Evolutionary conservation across 352 stramenopile species (phyloP).

Genomic region (Chrysophaeum taylorii): DNA sequence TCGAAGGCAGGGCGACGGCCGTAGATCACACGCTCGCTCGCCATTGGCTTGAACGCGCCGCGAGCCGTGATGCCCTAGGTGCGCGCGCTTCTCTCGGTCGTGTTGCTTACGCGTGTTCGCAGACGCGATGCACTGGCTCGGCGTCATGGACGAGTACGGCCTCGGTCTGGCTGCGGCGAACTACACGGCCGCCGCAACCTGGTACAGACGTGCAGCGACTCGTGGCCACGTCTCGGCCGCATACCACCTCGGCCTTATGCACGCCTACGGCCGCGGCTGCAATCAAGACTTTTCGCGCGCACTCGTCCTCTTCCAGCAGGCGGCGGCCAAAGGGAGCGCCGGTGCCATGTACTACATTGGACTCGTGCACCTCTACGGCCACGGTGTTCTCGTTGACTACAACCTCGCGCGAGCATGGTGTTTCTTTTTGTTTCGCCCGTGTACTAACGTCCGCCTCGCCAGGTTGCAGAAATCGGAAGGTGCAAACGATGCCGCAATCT

Average conservation of each 20-base stretch:
- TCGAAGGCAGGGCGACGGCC: background rate
- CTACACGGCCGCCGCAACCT: background rate
- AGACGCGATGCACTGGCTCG: background rate
- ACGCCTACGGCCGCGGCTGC: background rate
- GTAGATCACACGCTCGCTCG: background rate
- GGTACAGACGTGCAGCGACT: background rate
- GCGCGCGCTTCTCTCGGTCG: too few species aligned
- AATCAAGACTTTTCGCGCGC: background rate
- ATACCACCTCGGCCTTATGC: background rate
- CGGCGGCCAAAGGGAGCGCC: background rate
- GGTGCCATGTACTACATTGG: background rate
- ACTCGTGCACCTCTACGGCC: background rate
- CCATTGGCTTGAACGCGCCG: background rate
- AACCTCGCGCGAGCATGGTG: background rate
- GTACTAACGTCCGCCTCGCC: too few species aligned
- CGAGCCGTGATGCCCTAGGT: background rate
- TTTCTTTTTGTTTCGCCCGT: too few species aligned
- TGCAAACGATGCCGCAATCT: too few species aligned
- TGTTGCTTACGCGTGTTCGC: too few species aligned
- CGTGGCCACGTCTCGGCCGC: background rate
- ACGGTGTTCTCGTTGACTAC: background rate
- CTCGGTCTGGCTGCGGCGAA: background rate
- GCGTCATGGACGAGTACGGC: background rate
- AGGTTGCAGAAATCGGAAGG: too few species aligned
- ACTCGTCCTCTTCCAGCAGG: background rate